Percentiles rank a stretch among this genome's conserved stretches.
These are phyloP conservation scores for Nemania sp. DNA, from an alignment of 2,329 filamentous ascomycete species.

Conservation along the genomic window DNA sequence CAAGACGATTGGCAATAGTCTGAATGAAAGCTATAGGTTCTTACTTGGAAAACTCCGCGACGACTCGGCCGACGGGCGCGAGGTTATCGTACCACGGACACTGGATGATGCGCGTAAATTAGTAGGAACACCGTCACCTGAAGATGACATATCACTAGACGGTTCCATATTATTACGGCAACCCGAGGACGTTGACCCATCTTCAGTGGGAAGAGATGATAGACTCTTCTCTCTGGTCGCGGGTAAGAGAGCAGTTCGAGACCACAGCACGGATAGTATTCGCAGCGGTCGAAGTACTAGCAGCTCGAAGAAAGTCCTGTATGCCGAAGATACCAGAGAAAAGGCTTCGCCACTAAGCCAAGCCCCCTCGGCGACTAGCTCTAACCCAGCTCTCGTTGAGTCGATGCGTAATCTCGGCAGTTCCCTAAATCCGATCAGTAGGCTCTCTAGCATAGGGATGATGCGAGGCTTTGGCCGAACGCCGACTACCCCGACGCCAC, in stretches of 20 bases:
- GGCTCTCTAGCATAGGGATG: slow-evolving; percentile 73
- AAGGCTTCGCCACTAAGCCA: slow-evolving; percentile 40
- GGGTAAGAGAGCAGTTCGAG: slow-evolving; percentile 64
- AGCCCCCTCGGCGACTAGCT: slow-evolving; percentile 39
- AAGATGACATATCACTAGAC: slow-evolving; percentile 64
- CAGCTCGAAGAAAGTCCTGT: slow-evolving; percentile 62
- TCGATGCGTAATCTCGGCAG: slow-evolving; percentile 81
- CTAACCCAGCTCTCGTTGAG: slow-evolving; percentile 70
- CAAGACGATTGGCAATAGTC: slow-evolving; percentile 86
- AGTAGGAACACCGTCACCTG: slow-evolving; percentile 71
- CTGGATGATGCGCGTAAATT: slow-evolving; percentile 91
- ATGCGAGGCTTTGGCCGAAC: slow-evolving; percentile 75
- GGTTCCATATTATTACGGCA: slow-evolving; percentile 58
- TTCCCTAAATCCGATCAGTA: slow-evolving; percentile 80
- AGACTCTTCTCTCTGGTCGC: slow-evolving; percentile 73
- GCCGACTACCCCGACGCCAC: slow-evolving; percentile 45
- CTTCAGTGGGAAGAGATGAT: slow-evolving; percentile 54
- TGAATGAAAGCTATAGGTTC: slow-evolving; percentile 93
- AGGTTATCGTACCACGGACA: slow-evolving; percentile 77
- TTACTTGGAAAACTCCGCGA: slow-evolving; percentile 87
- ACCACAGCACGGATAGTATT: slow-evolving; percentile 76
- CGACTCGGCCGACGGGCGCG: slow-evolving; percentile 54
- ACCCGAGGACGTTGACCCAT: slow-evolving; percentile 44
- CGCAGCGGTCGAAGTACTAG: slow-evolving; percentile 66
- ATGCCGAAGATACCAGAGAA: slow-evolving; percentile 52